These are phyloP conservation scores for Ambrosiella cleistominuta DNA, from an alignment of 2,329 filamentous ascomycete genomes.

Conservation along the genomic window DNA sequence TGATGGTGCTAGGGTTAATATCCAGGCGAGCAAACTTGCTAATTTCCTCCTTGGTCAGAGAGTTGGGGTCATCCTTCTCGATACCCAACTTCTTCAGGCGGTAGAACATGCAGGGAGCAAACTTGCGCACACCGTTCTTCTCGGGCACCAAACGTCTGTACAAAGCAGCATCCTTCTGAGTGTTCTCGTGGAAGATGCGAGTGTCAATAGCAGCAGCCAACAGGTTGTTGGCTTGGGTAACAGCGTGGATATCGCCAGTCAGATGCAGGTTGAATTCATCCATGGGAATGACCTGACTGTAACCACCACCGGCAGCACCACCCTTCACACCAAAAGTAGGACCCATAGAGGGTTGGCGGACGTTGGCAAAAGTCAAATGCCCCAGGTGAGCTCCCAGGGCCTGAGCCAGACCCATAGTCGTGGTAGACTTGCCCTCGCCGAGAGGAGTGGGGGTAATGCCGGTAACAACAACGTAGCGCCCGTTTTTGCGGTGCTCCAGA, in stretches of 20 bases:
- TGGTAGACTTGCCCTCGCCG: constrained; percentile 95
- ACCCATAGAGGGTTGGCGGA: constrained; percentile 89
- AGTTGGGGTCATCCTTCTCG: constrained; percentile 80
- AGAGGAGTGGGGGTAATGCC: constrained; percentile 94
- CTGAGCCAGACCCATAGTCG: constrained; percentile 87
- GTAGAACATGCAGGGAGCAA: constrained; percentile 80
- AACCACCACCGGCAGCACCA: constrained; percentile 88
- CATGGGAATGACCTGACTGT: constrained; percentile 99
- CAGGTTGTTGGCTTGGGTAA: constrained; percentile 92
- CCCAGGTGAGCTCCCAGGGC: constrained; percentile 78
- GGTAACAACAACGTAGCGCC: constrained; percentile 80
- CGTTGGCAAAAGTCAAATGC: constrained; percentile 84
- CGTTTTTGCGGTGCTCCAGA: constrained; percentile 71
- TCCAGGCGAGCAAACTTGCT: constrained; percentile 78
- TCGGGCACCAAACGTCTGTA: constrained; percentile 74
- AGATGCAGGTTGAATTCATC: constrained; percentile 98
- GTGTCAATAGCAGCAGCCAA: constrained; percentile 93
- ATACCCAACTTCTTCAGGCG: constrained; percentile 92
- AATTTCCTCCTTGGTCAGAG: constrained; percentile 81
- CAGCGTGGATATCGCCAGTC: constrained; percentile 94
- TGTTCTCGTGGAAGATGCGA: constrained; percentile 93
- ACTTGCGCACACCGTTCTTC: constrained; percentile 79
- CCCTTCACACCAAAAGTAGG: constrained; percentile 99
- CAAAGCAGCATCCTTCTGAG: constrained; percentile 75
- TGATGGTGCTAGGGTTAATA: constrained; percentile 92